Conservation (phyloP, 1,284 basidiomycete species). For the Malassezia sp. region DNA sequence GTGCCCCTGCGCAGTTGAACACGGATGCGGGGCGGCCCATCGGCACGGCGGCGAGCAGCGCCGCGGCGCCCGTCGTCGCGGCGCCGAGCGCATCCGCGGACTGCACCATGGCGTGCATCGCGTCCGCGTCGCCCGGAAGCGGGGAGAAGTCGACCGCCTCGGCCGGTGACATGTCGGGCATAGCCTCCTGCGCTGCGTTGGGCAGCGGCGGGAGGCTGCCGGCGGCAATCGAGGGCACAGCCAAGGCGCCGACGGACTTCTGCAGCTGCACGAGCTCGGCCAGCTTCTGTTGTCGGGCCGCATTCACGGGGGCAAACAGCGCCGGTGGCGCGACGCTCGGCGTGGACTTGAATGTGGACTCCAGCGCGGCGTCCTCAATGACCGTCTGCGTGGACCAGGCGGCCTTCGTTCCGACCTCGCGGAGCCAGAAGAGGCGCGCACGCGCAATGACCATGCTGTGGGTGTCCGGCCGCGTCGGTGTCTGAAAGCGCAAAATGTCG, state of each 20-base stretch:
- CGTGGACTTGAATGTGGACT: not conserved
- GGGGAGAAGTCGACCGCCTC: no score
- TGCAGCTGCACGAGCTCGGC: not conserved
- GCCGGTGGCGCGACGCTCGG: not conserved
- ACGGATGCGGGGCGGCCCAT: constrained; percentile 13
- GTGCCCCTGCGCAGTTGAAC: constrained; percentile 20
- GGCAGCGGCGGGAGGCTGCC: no score
- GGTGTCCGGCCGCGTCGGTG: not conserved
- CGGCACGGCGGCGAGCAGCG: constrained; percentile 17
- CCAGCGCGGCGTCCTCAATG: constrained; percentile 10
- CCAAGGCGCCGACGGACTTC: not conserved
- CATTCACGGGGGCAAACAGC: not conserved
- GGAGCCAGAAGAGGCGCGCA: constrained; percentile 8
- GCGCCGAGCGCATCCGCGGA: not conserved
- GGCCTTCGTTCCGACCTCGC: not conserved
- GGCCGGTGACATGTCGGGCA: not conserved
- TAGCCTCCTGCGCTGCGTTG: not conserved
- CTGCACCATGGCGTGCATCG: no score
- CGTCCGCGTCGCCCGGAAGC: no score
- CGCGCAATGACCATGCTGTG: not conserved
- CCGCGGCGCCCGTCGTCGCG: not conserved
- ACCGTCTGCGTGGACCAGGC: not conserved
- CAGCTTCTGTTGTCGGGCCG: constrained; percentile 2
- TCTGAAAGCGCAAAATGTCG: constrained; percentile 22
- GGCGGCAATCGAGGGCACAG: not conserved